Conservation (phyloP, 2,329 filamentous ascomycete species). For the Cladosporium austrohemisphaericum region DNA sequence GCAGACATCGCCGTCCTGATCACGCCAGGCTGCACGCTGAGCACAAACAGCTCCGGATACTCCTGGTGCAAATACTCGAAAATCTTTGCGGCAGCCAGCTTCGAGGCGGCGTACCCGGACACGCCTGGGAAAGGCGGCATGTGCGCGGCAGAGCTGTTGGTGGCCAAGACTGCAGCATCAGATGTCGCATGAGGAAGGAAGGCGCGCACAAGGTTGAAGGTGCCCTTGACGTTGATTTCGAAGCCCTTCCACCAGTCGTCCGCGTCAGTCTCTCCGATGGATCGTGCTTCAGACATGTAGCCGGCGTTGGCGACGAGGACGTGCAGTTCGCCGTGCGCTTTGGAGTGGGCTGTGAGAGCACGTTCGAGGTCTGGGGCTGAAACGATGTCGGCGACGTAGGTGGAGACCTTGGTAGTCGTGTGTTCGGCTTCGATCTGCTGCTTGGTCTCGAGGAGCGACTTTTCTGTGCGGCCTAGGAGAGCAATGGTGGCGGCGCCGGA, state of each 20-base stretch:
- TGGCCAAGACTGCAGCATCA: constrained; percentile 15
- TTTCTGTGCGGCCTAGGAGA: constrained; percentile 17
- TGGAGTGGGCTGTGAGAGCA: neutral
- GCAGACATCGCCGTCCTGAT: constrained; percentile 38
- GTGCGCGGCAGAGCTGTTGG: constrained; percentile 16
- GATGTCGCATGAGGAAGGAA: constrained; percentile 13
- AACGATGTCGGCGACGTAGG: constrained; percentile 18
- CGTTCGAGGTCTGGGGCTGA: constrained; percentile 7
- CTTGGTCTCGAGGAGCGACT: constrained; percentile 7
- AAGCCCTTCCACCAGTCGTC: constrained; percentile 15
- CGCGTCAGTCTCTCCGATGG: constrained; percentile 2
- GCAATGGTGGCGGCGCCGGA: constrained; percentile 17
- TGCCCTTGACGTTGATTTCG: constrained; percentile 14
- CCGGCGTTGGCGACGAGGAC: constrained; percentile 16
- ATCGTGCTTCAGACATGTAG: neutral
- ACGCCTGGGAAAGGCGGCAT: constrained; percentile 21
- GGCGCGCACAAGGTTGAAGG: constrained; percentile 16
- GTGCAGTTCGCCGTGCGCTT: constrained; percentile 10
- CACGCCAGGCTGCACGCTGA: constrained; percentile 42
- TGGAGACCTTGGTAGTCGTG: constrained; percentile 13
- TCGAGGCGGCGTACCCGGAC: constrained; percentile 34
- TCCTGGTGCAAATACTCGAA: constrained; percentile 36
- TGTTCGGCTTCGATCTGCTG: constrained; percentile 13
- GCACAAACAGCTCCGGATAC: constrained; percentile 38
- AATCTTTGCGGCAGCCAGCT: constrained; percentile 36